Base-by-base conservation (phyloP, 2,329 filamentous ascomycete species). In the Cladophialophora bantiana region DNA sequence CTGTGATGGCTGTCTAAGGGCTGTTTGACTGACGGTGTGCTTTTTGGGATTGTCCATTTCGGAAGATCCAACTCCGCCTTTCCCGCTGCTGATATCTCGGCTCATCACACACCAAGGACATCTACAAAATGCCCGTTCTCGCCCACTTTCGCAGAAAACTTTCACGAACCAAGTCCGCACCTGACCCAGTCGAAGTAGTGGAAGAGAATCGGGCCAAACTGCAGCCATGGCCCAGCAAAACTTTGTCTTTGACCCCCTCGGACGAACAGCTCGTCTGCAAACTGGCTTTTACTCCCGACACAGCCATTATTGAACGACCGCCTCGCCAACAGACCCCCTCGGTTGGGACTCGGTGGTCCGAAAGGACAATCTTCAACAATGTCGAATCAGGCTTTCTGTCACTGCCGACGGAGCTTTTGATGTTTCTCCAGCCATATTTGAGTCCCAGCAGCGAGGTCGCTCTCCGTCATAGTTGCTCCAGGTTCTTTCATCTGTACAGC, bases 281-380 rank as follows among this genome's bases (percentile, higher is more conserved):
- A 53, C 66, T 73, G 13, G 68, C 67, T 2, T 70, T 72, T 40
- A 64, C 67, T 9, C 65, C 67, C 4, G 70, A 73, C n/a, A 72
- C 71, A 4, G 60, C 65, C 12, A 67, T 71, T 31, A 68, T 69
- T 35, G 68, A 71, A 57, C 66, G 65, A n/a, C 34, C 68, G 7
- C 71, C 71, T 42, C 65, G 60, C n/a, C 65, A 52, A 18, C 40
- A 61, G 35, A 65, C 64, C 7, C 66, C 70, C 18, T 73, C 71
- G 9, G 62, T 73, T 18, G 62, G 42, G 15, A 71, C 70, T 10
- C 57, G 58, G 15, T 66, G 58, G n/a, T 73, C 70, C 18, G 67
- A 71, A 45, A 65, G 70, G 45, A 73, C 70, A 13, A 52, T 73
- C 34, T 72, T 73, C 63, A 73, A 73, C 68, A 68, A 72, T 59